A percentile compares a stretch with the other conserved stretches of the same genome.
Evolutionary conservation across 1,284 basidiomycete species (phyloP).

Genomic region (Ceratobasidium sp.): DNA sequence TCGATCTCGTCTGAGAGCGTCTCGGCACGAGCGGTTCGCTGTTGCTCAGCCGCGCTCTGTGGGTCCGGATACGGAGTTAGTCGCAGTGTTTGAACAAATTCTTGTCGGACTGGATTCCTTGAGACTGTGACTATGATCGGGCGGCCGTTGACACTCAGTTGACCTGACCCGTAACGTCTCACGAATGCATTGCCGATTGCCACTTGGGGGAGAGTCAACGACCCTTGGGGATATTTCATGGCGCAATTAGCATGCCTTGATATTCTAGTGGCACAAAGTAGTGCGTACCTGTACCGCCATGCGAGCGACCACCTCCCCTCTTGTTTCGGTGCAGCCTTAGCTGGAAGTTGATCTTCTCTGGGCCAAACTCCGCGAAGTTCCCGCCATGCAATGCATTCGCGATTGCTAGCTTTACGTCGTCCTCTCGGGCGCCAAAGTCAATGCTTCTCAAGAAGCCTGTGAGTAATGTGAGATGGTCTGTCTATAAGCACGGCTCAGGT

Average conservation of each 20-base stretch:
- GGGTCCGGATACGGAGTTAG: constrained; percentile 65
- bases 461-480: neutral
- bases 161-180: constrained; percentile 56
- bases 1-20: constrained; percentile 55
- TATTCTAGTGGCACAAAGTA: neutral
- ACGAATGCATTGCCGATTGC: constrained; percentile 60
- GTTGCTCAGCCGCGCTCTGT: constrained; percentile 64
- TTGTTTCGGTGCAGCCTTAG: constrained; percentile 62
- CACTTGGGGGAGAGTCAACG: constrained; percentile 61
- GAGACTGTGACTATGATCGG: constrained; percentile 58
- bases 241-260: neutral
- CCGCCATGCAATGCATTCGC: constrained; percentile 36
- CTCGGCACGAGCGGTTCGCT: constrained; percentile 55
- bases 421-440: constrained; percentile 3
- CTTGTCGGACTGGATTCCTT: constrained; percentile 51
- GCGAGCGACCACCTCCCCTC: constrained; percentile 57
- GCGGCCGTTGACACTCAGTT: constrained; percentile 55
- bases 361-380: constrained; percentile 23
- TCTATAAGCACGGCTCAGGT: neutral
- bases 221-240: neutral
- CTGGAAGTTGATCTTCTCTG: constrained; percentile 61
- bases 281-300: constrained; percentile 56
- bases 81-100: constrained; percentile 59
- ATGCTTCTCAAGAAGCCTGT: constrained; percentile 31
- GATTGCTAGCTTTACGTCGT: constrained; percentile 9